A percentile compares a stretch with the other conserved stretches of the same genome.
Evolutionary conservation across 78 protist genomes (phyloP).

Genomic region (Bodo saltans): DNA sequence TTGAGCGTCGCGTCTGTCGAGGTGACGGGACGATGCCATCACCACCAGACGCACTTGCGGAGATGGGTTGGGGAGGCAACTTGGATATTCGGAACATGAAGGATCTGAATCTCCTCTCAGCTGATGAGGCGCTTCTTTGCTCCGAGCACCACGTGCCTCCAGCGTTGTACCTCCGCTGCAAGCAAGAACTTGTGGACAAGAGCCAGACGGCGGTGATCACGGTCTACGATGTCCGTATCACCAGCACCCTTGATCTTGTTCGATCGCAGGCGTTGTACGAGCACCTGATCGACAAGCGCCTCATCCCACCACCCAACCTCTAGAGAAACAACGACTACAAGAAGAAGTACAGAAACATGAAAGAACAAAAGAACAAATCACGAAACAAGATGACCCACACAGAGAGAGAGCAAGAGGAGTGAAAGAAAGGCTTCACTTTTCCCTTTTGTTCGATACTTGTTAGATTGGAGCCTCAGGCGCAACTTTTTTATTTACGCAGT

Average conservation of each 20-base stretch:
- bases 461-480: no score
- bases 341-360: no score
- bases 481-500: no score
- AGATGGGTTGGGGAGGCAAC: constrained; percentile 15
- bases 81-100: background rate
- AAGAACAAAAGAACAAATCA: no score
- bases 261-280: background rate
- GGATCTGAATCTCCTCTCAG: background rate
- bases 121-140: constrained; percentile 9
- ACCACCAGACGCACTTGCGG: background rate
- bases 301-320: background rate
- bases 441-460: no score
- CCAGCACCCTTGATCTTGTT: background rate
- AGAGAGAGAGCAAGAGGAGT: no score
- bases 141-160: background rate
- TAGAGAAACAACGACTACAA: no score
- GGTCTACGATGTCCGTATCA: constrained; percentile 20
- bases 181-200: constrained; percentile 3
- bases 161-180: background rate
- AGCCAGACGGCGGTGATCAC: constrained; percentile 8
- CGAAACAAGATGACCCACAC: no score
- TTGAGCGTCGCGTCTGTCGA: background rate
- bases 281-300: background rate
- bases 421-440: no score
- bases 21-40: background rate